phyloP scores from a whole-genome alignment of 306 rosid species.

The Pueraria montana region DNA sequence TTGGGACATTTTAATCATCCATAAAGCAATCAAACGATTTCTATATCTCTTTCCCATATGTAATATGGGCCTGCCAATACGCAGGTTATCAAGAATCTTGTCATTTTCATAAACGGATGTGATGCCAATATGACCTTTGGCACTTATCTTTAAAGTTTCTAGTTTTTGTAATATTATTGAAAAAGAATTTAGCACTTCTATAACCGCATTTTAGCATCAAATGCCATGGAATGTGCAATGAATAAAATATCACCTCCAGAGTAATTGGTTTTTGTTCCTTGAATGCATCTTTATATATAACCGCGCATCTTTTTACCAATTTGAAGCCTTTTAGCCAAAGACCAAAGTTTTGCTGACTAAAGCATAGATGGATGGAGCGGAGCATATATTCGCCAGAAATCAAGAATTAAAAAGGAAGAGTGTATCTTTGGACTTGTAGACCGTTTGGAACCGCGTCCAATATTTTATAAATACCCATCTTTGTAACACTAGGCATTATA shows the following conservation, averaged over 20 bases:
- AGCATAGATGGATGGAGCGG: background rate
- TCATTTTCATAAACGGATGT: background rate
- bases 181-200: background rate
- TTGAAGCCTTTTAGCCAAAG: background rate
- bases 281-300: background rate
- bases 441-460: no score
- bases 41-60: background rate
- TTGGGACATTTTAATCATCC: background rate
- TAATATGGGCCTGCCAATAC: background rate
- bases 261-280: no score
- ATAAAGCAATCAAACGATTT: background rate
- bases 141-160: background rate
- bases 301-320: background rate
- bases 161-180: background rate
- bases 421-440: background rate
- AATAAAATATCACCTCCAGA: background rate
- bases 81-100: background rate
- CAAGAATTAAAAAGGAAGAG: background rate
- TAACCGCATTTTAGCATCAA: background rate
- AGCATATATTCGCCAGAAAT: background rate
- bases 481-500: no score
- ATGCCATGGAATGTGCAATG: background rate
- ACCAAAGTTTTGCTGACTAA: background rate
- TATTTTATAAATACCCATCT: no score
- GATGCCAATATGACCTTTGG: background rate